Conservation (phyloP, 352 stramenopile genomes). For the Globisporangium acanthophoron region DNA sequence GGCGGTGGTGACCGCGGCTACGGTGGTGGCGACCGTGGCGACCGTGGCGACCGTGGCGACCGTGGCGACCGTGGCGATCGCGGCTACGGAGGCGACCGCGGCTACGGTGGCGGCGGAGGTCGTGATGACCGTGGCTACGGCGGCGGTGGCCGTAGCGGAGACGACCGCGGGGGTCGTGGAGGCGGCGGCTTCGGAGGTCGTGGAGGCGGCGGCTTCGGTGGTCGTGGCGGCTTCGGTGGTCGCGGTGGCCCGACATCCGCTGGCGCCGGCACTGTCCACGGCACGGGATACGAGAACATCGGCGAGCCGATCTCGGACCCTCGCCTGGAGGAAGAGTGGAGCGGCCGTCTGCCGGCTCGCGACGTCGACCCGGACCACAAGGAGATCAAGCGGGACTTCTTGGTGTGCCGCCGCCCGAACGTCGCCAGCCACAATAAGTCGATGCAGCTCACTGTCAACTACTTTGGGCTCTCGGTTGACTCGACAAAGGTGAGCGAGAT, state of each 20-base stretch:
- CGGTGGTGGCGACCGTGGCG: constrained; percentile 1
- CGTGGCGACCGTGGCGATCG: constrained; percentile 7
- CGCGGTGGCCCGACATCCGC: constrained; percentile 19
- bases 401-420: constrained; percentile 44
- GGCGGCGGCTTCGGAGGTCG: constrained; percentile 23
- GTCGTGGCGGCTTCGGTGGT: constrained; percentile 24
- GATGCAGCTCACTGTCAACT: constrained; percentile 51
- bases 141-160: constrained; percentile 23
- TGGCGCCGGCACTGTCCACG: constrained; percentile 32
- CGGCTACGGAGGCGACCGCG: constrained; percentile 11
- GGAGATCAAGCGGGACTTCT: constrained; percentile 29
- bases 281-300: constrained; percentile 49
- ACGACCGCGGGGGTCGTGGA: constrained; percentile 24
- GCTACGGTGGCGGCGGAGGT: constrained; percentile 1
- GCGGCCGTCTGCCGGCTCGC: constrained; percentile 21
- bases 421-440: constrained; percentile 26
- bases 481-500: constrained; percentile 31
- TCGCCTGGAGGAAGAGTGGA: constrained; percentile 46
- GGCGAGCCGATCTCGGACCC: constrained; percentile 44
- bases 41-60: constrained; percentile 1
- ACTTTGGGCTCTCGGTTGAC: constrained; percentile 58
- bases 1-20: not conserved
- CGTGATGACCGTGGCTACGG: constrained; percentile 15
- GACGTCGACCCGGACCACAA: constrained; percentile 38
- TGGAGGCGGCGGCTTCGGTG: constrained; percentile 21